phyloP scores from a whole-genome alignment of 257 asterid genomes.

The Verbascum thapsus region DNA sequence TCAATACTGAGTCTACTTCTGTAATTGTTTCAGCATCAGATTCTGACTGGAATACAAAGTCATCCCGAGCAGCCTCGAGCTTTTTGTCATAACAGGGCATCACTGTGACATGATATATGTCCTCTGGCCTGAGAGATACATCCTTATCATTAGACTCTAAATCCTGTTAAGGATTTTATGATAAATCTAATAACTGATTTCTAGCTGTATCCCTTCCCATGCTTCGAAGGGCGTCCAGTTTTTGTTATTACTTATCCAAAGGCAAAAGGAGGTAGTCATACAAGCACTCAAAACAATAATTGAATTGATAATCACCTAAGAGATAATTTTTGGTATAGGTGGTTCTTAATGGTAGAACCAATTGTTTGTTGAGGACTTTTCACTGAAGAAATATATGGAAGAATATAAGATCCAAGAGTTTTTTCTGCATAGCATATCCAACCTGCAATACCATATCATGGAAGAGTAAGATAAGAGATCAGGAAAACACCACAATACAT shows the following conservation, averaged over 20 bases:
- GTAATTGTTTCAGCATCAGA: constrained; percentile 58
- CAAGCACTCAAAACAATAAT: not conserved
- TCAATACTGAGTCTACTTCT: constrained; percentile 95
- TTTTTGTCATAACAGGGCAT: constrained; percentile 99
- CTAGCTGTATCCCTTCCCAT: not conserved
- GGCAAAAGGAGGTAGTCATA: constrained; percentile 13
- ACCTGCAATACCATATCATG: constrained; percentile 54
- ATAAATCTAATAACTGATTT: constrained; percentile 20
- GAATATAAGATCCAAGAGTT: constrained; percentile 88
- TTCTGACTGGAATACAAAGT: constrained; percentile 69
- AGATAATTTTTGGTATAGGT: constrained; percentile 54
- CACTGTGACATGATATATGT: constrained; percentile 90
- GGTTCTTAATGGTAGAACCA: constrained; percentile 79
- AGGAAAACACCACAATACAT: not conserved
- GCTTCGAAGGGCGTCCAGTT: not conserved
- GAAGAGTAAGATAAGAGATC: constrained; percentile 16
- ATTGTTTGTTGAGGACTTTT: constrained; percentile 97
- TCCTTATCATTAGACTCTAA: constrained; percentile 29
- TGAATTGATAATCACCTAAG: constrained; percentile 53
- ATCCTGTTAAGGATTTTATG: too few relatives aligned
- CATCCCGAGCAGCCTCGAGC: constrained; percentile 97
- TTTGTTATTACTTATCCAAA: not conserved
- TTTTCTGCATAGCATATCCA: constrained; percentile 99
- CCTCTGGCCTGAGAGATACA: constrained; percentile 75
- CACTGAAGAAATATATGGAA: constrained; percentile 92